Conservation (phyloP, 1,284 basidiomycete species). For the Cystobasidiaceae sp. region DNA sequence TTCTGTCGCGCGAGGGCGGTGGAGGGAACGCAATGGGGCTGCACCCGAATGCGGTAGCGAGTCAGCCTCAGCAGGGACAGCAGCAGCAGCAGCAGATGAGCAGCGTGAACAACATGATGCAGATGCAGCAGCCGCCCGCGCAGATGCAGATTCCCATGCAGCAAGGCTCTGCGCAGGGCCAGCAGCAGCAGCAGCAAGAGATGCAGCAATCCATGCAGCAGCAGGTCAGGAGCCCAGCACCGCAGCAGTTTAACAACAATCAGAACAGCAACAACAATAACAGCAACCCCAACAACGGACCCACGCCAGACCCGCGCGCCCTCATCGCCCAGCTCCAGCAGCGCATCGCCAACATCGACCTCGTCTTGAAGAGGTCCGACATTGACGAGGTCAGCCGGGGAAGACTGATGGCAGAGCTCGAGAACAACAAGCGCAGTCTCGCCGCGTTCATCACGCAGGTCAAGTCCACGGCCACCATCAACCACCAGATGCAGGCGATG, state of each 20-base stretch:
- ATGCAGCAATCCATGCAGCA: background rate
- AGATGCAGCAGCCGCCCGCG: constrained; percentile 12
- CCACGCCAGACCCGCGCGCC: constrained; percentile 3
- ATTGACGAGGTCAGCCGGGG: background rate
- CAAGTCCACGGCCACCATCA: constrained; percentile 2
- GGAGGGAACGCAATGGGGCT: background rate
- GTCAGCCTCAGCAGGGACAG: constrained; percentile 6
- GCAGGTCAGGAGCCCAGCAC: constrained; percentile 3
- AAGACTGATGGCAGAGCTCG: constrained; percentile 5
- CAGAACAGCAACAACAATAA: constrained; percentile 6
- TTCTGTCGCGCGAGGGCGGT: background rate
- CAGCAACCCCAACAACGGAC: constrained; percentile 7
- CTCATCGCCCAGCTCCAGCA: constrained; percentile 12
- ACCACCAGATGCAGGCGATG: constrained; percentile 18
- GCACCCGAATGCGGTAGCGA: background rate
- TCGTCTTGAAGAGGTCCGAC: constrained; percentile 8
- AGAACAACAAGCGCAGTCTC: constrained; percentile 11
- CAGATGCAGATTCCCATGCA: background rate
- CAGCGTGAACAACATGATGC: constrained; percentile 7
- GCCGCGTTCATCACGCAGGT: constrained; percentile 15
- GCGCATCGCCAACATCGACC: constrained; percentile 17
- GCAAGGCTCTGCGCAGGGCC: background rate
- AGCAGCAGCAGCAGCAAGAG: constrained; percentile 9
- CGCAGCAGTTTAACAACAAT: constrained; percentile 2
- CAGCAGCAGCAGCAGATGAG: constrained; percentile 19